Evolutionary conservation across 306 rosid species (phyloP), one percentile per base, ranked within the genome.

Genomic region (Gastrolobium bilobum): DNA sequence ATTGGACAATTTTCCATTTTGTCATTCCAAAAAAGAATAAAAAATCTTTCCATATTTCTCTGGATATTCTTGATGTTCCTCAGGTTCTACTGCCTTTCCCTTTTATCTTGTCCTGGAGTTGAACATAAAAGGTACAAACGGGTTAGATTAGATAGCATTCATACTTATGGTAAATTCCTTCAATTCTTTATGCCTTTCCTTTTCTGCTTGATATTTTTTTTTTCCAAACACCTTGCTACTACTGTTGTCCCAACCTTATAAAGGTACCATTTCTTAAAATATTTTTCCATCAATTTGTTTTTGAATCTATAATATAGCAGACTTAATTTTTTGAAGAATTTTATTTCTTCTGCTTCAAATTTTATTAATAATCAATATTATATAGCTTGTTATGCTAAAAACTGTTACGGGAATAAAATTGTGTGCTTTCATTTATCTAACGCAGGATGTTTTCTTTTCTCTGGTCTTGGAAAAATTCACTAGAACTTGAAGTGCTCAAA

Each of bases 401-500:
- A 33, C 29, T 33, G 58, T 39, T 15, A 10, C 35, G 40, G 29
- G 30, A 40, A 68, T 48, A 67, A 31, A 7, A n/a, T 30, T 50
- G 56, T 75, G 67, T 64, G 53, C 29, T 83, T 67, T 76, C n/a
- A 7, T 56, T 59, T 42, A 71, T 57, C 76, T 81, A 48, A 50
- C 72, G 59, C 50, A 13, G 44, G 37, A 65, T 68, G 40, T 44
- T 70, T 76, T 63, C 40, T 44, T 70, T 76, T 63, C 57, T 5
- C 11, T 71, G 20, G 7, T 53, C 78, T 10, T 37, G 15, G 48
- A 52, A 53, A 57, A 9, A 1, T 30, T 79, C 26, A 40, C n/a
- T 20, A 66, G 59, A 69, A 76, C 57, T 15, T 48, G 69, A 65
- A 35, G 11, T 65, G 44, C 56, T 39, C 20, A n/a, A 72, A 54